Conservation (phyloP, 495 filamentous ascomycete genomes). For the Penicillium dipodomyicola region DNA sequence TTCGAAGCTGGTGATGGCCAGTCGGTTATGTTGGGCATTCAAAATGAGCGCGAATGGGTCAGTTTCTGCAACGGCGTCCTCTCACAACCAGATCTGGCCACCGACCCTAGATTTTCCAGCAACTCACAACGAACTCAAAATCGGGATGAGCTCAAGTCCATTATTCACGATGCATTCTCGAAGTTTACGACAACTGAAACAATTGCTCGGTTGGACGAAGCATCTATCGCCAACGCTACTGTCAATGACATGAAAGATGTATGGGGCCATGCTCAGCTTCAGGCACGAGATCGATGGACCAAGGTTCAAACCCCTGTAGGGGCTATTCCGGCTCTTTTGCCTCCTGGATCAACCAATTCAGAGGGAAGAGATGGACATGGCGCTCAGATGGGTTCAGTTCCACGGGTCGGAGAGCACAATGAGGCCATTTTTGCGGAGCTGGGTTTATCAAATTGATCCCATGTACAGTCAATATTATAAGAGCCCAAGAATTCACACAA, state of each 20-base stretch:
- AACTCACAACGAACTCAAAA: conserved; percentile 37
- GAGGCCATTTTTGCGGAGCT: conserved; percentile 36
- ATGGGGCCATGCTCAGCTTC: conserved; percentile 49
- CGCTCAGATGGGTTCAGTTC: conserved; percentile 35
- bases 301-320: conserved; percentile 44
- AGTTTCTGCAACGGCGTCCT: conserved; percentile 46
- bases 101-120: conserved; percentile 36
- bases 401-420: conserved; percentile 45
- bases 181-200: conserved; percentile 30
- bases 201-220: conserved; percentile 31
- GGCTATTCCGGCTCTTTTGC: conserved; percentile 41
- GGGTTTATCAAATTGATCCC: conserved; percentile 12
- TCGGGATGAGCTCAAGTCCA: conserved; percentile 31
- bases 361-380: conserved; percentile 18
- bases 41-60: conserved; percentile 53
- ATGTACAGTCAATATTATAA: neutral
- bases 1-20: conserved; percentile 47
- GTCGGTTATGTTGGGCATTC: conserved; percentile 54
- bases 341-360: conserved; percentile 34
- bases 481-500: neutral
- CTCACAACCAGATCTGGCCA: conserved; percentile 26
- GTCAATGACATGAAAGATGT: conserved; percentile 51
- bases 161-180: conserved; percentile 34
- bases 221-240: conserved; percentile 48
- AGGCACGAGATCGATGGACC: conserved; percentile 45